Conservation (phyloP, 108 stramenopile genomes). For the Fragilariopsis cylindrus region DNA sequence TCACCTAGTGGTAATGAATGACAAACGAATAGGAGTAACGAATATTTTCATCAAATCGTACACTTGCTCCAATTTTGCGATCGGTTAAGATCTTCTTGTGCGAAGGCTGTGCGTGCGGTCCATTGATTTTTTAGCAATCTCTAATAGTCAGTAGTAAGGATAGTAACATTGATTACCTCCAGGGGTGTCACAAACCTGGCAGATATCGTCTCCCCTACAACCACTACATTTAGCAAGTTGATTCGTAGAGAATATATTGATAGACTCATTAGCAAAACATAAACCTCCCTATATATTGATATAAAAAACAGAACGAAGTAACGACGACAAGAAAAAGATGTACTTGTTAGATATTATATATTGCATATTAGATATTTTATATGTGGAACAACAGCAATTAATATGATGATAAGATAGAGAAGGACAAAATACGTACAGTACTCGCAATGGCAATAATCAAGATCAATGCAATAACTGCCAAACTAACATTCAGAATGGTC, state of each 20-base stretch:
- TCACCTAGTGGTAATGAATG: too few relatives aligned
- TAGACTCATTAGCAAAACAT: slow-evolving; percentile 22
- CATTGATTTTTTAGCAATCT: too few relatives aligned
- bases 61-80: too few relatives aligned
- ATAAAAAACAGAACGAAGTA: neutral
- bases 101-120: too few relatives aligned
- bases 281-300: slow-evolving; percentile 19
- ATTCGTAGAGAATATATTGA: slow-evolving; percentile 24
- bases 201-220: neutral
- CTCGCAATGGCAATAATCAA: slow-evolving; percentile 32
- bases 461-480: slow-evolving; percentile 29
- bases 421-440: slow-evolving; percentile 8
- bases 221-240: slow-evolving; percentile 23
- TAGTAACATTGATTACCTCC: slow-evolving; percentile 32
- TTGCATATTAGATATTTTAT: neutral
- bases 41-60: too few relatives aligned
- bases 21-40: too few relatives aligned
- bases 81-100: too few relatives aligned
- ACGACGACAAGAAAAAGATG: neutral
- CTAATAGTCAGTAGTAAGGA: slow-evolving; percentile 21
- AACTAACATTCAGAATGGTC: slow-evolving; percentile 20
- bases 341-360: neutral
- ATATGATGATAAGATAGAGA: too few relatives aligned
- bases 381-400: neutral
- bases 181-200: slow-evolving; percentile 14